Evolutionary conservation across 2,329 filamentous ascomycete species (phyloP), one percentile per base, ranked within the genome.

Genomic region (Rosellinia necatrix): DNA sequence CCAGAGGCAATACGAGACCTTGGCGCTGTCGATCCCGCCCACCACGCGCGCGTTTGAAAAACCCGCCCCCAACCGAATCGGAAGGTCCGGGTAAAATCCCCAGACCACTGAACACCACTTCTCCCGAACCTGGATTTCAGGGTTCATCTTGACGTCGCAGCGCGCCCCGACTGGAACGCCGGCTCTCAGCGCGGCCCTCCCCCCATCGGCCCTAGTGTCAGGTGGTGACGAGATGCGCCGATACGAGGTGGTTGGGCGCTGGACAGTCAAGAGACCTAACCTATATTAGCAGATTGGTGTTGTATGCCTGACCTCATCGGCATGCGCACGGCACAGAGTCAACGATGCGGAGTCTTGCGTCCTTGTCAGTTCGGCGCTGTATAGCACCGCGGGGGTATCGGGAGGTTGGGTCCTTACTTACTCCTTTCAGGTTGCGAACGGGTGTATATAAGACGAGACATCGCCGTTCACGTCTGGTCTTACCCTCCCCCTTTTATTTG

Each of bases 21-120:
- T 59, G 57, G 57, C 57, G 32, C 49, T 56, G 57, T 43, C 53
- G 57, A 59, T 59, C 53, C 49, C 57, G 53, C 30, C 47, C 25
- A 17, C 46, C 32, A 50, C 37, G 43, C 38, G 46, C 30, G 24
- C 15, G 34, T 24, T 7, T 7, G 42, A 30, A 48, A 10, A 34
- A 30, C 41, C n/a, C 27, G 22, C 15, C 19, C 37, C 35, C 30
- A 25, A 49, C 49, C 48, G 47, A 56, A 52, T 56, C 56, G 52
- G 47, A 59, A 34, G 35, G 40, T 25, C 15, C 37, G 52, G 56
- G 7, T 56, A 44, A 49, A 48, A 30, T 21, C 37, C 24, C 35
- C 29, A 37, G 41, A 34, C 56, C 38, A 37, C 30, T 48, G 15
- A 27, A 38, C 21, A 19, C 19, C 17, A 29, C 13, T 30, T 17